phyloP scores from a whole-genome alignment of 1,284 basidiomycete genomes.

The Phellopilus nigrolimitatus region DNA sequence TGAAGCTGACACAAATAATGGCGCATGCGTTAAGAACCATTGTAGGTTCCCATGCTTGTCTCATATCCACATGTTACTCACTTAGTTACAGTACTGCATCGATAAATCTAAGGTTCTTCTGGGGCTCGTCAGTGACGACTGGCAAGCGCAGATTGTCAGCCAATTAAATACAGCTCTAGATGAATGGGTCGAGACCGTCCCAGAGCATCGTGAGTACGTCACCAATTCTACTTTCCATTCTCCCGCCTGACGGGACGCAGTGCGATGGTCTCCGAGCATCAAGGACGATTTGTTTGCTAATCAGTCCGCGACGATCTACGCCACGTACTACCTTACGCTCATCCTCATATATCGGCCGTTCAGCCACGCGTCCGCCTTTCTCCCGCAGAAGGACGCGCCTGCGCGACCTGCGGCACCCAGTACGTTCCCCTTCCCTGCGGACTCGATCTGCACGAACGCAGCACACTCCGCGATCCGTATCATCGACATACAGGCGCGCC shows the following conservation, averaged over 20 bases:
- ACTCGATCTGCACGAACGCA: constrained; percentile 16
- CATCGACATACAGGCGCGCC: constrained; percentile 9
- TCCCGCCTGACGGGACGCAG: constrained; percentile 32
- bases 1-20: constrained; percentile 68
- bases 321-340: constrained; percentile 63
- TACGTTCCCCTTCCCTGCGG: constrained; percentile 18
- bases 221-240: constrained; percentile 8
- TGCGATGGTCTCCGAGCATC: constrained; percentile 62
- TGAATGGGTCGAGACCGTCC: constrained; percentile 69
- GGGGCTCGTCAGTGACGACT: constrained; percentile 45
- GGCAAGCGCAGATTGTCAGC: constrained; percentile 58
- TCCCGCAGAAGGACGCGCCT: constrained; percentile 13
- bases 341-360: constrained; percentile 78
- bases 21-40: constrained; percentile 69
- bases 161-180: constrained; percentile 67
- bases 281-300: constrained; percentile 51
- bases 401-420: background rate
- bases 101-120: constrained; percentile 55
- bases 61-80: constrained; percentile 3
- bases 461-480: constrained; percentile 15
- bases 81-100: constrained; percentile 59
- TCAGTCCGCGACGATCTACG: constrained; percentile 65
- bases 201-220: constrained; percentile 55
- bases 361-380: constrained; percentile 15
- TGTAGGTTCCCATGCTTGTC: constrained; percentile 36